Conservation (phyloP, 306 rosid species). For the Hippophae gyantsensis region DNA sequence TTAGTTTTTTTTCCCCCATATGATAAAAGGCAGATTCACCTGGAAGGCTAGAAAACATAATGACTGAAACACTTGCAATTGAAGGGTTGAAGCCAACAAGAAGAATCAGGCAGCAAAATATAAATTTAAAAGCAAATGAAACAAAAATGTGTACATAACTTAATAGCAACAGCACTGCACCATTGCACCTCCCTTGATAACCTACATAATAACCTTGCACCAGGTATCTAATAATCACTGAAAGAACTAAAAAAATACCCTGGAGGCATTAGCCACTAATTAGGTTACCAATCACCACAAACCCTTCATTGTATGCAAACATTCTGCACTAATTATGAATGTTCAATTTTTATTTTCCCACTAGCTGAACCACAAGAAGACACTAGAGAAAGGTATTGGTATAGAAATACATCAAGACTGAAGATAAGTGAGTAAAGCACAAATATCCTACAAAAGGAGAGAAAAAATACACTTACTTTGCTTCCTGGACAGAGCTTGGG, state of each 20-base stretch:
- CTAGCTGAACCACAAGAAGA: too few relatives aligned
- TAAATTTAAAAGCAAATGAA: neutral
- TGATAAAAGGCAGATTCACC: constrained; percentile 2
- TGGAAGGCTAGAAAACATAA: neutral
- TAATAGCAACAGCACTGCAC: neutral
- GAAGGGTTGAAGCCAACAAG: constrained; percentile 1
- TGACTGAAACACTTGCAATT: neutral
- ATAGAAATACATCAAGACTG: constrained; percentile 2
- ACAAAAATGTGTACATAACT: neutral
- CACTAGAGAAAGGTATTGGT: neutral
- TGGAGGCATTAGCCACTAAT: neutral
- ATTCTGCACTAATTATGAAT: too few relatives aligned
- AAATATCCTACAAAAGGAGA: neutral
- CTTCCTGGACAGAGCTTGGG: constrained; percentile 86
- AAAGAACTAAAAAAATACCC: neutral
- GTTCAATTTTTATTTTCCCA: too few relatives aligned
- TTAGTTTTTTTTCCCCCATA: constrained; percentile 4
- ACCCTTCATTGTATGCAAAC: too few relatives aligned
- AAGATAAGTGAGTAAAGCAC: neutral
- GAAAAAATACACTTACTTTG: constrained; percentile 48
- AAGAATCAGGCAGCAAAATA: too few relatives aligned
- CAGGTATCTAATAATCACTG: neutral
- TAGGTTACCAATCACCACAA: too few relatives aligned
- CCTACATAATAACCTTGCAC: neutral
- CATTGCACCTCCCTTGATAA: neutral